phyloP scores from a whole-genome alignment of 345 rosid species.

The Acer negundo region DNA sequence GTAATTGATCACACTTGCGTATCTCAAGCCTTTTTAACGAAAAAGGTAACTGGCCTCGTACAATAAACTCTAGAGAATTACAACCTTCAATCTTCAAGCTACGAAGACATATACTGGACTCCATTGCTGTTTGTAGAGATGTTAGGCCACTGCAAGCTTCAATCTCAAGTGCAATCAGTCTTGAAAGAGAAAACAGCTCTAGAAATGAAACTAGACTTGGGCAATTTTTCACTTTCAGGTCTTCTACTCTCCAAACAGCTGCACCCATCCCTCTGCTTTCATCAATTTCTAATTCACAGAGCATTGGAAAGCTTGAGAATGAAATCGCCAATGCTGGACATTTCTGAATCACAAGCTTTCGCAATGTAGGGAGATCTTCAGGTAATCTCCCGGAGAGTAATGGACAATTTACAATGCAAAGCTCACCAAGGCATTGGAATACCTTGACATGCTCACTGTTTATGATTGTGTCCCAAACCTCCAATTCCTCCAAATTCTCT shows the following conservation, averaged over 20 bases:
- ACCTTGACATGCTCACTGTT: neutral
- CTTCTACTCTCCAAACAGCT: neutral
- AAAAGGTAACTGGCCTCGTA: neutral
- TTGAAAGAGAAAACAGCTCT: neutral
- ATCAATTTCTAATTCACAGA: neutral
- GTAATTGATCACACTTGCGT: constrained; percentile 2
- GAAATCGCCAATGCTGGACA: neutral
- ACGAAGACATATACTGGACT: neutral
- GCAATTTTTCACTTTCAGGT: neutral
- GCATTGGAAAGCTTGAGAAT: neutral
- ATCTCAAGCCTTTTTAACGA: neutral
- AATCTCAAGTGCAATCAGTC: neutral
- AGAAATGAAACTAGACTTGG: neutral
- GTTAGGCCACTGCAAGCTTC: neutral
- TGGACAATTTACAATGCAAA: neutral
- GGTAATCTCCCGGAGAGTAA: neutral
- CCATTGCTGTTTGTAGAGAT: neutral
- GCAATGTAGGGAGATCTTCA: neutral
- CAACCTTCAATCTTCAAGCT: neutral
- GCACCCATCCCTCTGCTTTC: neutral
- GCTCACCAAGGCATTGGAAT: neutral
- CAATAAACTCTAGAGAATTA: neutral
- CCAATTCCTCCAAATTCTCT: neutral
- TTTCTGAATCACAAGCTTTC: neutral
- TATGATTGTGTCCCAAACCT: neutral